A percentile compares a stretch with the other conserved stretches of the same genome.
phyloP scores from a whole-genome alignment of 2,329 filamentous ascomycete species.

The Didymella arachidicola region DNA sequence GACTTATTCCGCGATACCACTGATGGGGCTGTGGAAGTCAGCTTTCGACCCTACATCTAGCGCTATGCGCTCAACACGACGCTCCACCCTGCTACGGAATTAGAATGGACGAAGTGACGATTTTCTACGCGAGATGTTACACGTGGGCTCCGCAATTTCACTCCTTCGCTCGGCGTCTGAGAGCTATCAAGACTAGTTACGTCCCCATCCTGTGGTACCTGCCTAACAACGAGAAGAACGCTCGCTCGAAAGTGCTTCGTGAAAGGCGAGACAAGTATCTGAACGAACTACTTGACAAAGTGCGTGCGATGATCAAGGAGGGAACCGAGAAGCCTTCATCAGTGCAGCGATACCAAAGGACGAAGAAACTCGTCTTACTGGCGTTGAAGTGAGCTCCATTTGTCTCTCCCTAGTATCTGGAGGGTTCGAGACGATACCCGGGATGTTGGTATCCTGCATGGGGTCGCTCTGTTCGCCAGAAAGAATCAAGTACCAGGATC shows the following conservation, averaged over 20 bases:
- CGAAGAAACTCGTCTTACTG: not conserved
- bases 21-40: not conserved
- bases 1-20: not conserved
- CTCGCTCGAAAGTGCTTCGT: slow-evolving; percentile 57
- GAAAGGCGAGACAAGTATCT: slow-evolving; percentile 60
- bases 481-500: not conserved
- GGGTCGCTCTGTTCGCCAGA: not conserved
- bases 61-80: slow-evolving; percentile 60
- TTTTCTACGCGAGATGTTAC: slow-evolving; percentile 50
- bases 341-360: slow-evolving; percentile 34
- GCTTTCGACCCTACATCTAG: not conserved
- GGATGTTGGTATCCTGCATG: not conserved
- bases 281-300: slow-evolving; percentile 59
- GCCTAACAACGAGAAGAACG: slow-evolving; percentile 62
- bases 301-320: slow-evolving; percentile 60
- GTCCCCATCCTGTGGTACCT: slow-evolving; percentile 52
- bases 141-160: slow-evolving; percentile 62
- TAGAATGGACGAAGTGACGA: slow-evolving; percentile 63
- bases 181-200: slow-evolving; percentile 61
- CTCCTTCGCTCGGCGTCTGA: slow-evolving; percentile 61
- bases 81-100: slow-evolving; percentile 63
- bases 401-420: not conserved
- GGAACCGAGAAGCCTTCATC: slow-evolving; percentile 63
- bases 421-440: not conserved
- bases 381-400: not conserved